Base-by-base conservation (phyloP, 805 yeast genomes). In the Torulaspora franciscae region DNA sequence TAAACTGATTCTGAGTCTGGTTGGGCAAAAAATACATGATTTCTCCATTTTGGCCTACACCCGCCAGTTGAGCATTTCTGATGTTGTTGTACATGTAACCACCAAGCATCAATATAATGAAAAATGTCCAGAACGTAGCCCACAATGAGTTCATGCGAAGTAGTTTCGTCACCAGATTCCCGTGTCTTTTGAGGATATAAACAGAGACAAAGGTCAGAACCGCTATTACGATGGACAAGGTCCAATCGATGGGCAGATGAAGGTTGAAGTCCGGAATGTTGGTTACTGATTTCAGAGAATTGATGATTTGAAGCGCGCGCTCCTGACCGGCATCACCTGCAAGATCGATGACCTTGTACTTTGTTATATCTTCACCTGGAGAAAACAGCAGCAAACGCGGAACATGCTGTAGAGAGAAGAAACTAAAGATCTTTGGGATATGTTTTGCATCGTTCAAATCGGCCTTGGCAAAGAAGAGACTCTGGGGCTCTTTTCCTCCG, bases 31-130 rank as follows among this genome's bases (percentile, higher is more conserved):
- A 71, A 60, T 82, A 85, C 37, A 67, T 75, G 22, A 70, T 62
- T 22, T 60, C 61, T 38, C 77, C 77, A 35, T 63, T 54, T 29
- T 62, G 63, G 35, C 65, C 63, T 35, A 65, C 63, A 26, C 76
- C 76, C 29, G 76, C 70, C 50, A 73, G 69, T 25, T 74, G 89
- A 6, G 82, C 74, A 30, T 76, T 76, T 65, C 97, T 79, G 51
- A 93, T 93, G 54, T 78, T 76, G 64, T 88, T 90, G 75, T 80
- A 93, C 99, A 93, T 93, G 68, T 89, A 85, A 13, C 99, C 99
- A 6, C 91, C 73, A 38, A 77, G 80, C 72, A 90, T 85, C 54
- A 89, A 68, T 48, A 90, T 69, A 29, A 86, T 75, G 45, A 84
- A 69, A n/a, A 85, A 70, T 3, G 85, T 74, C 15, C 54, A 56